These are phyloP conservation scores for Albugo candida DNA, from an alignment of 352 stramenopile species.

Conservation along the genomic window DNA sequence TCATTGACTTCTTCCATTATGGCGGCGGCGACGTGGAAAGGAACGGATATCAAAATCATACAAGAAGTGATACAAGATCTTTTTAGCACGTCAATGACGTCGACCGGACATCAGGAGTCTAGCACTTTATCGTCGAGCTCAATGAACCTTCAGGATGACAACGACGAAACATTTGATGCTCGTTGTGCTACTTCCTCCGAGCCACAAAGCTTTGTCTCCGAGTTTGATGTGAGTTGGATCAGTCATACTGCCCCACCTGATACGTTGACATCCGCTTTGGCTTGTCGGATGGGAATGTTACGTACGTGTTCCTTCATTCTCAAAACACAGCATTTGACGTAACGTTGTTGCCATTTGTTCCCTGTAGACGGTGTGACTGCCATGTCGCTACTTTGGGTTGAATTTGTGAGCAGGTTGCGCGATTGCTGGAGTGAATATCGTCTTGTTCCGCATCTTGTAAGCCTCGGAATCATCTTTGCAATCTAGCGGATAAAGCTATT, in stretches of 20 bases:
- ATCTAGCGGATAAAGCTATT: background rate
- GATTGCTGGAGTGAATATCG: conserved; percentile 46
- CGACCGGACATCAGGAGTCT: too few species aligned
- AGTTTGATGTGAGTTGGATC: conserved; percentile 1
- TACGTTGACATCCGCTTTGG: conserved; percentile 44
- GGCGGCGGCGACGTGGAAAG: conserved; percentile 54
- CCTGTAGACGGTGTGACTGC: conserved; percentile 38
- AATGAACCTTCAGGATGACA: too few species aligned
- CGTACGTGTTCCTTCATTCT: conserved; percentile 19
- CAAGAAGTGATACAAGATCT: conserved; percentile 23
- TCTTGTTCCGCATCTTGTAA: conserved; percentile 53
- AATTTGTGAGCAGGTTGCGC: conserved; percentile 59
- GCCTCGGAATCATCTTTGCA: background rate
- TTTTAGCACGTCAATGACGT: conserved; percentile 14
- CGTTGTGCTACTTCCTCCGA: background rate
- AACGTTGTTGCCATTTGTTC: conserved; percentile 2
- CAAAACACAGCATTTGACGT: background rate
- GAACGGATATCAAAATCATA: conserved; percentile 47
- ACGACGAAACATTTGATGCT: too few species aligned
- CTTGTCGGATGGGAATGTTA: conserved; percentile 41
- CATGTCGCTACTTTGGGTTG: conserved; percentile 62
- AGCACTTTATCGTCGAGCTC: too few species aligned
- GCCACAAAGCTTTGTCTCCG: background rate
- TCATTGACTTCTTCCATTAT: conserved; percentile 36
- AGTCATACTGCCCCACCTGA: conserved; percentile 32